Conservation (phyloP, 441 rosid genomes). For the Rhodomyrtus psidioides region DNA sequence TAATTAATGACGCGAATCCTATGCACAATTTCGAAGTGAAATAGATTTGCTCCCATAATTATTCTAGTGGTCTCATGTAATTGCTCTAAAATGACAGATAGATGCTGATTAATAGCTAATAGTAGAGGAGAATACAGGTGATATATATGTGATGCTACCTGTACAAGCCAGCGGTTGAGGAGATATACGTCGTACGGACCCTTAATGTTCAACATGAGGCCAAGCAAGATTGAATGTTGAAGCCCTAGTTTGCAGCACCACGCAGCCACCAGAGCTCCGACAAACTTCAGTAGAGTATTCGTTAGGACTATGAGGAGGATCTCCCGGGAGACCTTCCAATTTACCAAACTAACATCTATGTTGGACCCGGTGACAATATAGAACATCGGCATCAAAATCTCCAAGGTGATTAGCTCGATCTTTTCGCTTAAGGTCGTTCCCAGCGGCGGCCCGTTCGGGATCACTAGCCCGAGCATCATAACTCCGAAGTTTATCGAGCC, state of each 20-base stretch:
- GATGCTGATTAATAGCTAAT: background rate
- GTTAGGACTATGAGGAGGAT: background rate
- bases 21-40: background rate
- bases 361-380: background rate
- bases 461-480: background rate
- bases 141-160: background rate
- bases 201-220: slow-evolving; percentile 8
- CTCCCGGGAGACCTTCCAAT: background rate
- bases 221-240: background rate
- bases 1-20: background rate
- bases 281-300: background rate
- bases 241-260: background rate
- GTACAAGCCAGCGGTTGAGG: background rate
- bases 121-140: background rate
- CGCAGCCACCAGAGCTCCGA: background rate
- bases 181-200: background rate
- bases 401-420: slow-evolving; percentile 1
- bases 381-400: background rate
- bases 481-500: slow-evolving; percentile 2
- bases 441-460: background rate
- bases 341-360: background rate
- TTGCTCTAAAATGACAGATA: background rate
- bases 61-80: background rate
- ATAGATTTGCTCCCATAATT: background rate
- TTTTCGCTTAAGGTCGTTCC: slow-evolving; percentile 1